These are phyloP conservation scores for Trichoderma sp. DNA, from an alignment of 2,329 filamentous ascomycete genomes.

Conservation along the genomic window DNA sequence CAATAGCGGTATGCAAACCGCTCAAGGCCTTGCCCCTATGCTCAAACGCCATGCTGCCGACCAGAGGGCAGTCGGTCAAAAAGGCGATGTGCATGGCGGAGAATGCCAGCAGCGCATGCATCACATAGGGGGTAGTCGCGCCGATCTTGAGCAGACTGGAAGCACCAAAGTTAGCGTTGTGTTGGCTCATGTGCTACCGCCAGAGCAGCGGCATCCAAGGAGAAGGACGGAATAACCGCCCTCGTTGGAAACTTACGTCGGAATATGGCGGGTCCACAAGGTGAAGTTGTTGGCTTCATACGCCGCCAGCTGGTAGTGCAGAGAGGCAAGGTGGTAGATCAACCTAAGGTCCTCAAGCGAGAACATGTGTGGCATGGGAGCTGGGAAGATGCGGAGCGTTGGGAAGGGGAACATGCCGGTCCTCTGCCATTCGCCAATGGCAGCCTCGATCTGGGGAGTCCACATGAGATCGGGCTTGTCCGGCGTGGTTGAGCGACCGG, in stretches of 20 bases:
- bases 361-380: slow-evolving; percentile 68
- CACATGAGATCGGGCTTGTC: slow-evolving; percentile 73
- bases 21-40: slow-evolving; percentile 83
- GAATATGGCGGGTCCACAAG: slow-evolving; percentile 89
- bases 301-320: slow-evolving; percentile 77
- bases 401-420: slow-evolving; percentile 85
- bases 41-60: slow-evolving; percentile 83
- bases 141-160: slow-evolving; percentile 64
- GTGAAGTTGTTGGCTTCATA: slow-evolving; percentile 80
- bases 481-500: slow-evolving; percentile 57
- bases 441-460: slow-evolving; percentile 78
- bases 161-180: slow-evolving; percentile 8
- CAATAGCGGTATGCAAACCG: slow-evolving; percentile 83
- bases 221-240: neutral
- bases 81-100: slow-evolving; percentile 94
- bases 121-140: slow-evolving; percentile 79
- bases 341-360: slow-evolving; percentile 77
- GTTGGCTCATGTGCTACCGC: neutral
- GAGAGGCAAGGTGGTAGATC: slow-evolving; percentile 83
- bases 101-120: slow-evolving; percentile 88
- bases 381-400: slow-evolving; percentile 71
- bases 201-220: neutral
- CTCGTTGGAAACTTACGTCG: slow-evolving; percentile 64
- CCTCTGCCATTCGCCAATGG: slow-evolving; percentile 77
- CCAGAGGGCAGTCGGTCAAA: slow-evolving; percentile 79